Conservation (phyloP, 306 rosid species). For the Vigna nakashimae region DNA sequence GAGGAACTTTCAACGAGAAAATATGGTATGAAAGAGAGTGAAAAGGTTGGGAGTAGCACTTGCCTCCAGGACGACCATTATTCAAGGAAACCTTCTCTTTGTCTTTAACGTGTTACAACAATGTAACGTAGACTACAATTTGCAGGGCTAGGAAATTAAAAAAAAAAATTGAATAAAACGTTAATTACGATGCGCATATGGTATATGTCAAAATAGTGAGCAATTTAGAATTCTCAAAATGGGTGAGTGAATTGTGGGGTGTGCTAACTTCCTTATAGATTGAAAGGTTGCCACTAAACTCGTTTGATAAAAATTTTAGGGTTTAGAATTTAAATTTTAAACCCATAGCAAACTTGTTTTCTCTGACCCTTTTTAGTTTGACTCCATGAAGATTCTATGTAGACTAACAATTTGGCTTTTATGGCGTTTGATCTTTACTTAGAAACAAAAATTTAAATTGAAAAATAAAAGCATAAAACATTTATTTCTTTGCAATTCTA, state of each 20-base stretch:
- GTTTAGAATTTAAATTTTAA: not conserved
- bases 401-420: not conserved
- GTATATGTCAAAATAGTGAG: not conserved
- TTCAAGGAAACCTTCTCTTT: constrained; percentile 55
- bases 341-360: not conserved
- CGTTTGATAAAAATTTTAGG: not conserved
- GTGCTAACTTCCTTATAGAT: not conserved
- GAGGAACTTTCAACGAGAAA: constrained; percentile 33
- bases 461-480: no score
- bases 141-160: not conserved
- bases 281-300: not conserved
- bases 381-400: not conserved
- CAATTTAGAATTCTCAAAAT: not conserved
- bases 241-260: not conserved
- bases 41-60: constrained; percentile 31
- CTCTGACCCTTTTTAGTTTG: not conserved
- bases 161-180: not conserved
- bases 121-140: not conserved
- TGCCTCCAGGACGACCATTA: constrained; percentile 62
- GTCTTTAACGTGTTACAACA: constrained; percentile 22
- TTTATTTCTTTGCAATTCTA: no score
- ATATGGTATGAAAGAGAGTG: constrained; percentile 35
- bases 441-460: not conserved
- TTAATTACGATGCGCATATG: not conserved
- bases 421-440: not conserved